Base-by-base conservation (phyloP, 2,329 filamentous ascomycete species). In the Colletotrichum cuscutae region DNA sequence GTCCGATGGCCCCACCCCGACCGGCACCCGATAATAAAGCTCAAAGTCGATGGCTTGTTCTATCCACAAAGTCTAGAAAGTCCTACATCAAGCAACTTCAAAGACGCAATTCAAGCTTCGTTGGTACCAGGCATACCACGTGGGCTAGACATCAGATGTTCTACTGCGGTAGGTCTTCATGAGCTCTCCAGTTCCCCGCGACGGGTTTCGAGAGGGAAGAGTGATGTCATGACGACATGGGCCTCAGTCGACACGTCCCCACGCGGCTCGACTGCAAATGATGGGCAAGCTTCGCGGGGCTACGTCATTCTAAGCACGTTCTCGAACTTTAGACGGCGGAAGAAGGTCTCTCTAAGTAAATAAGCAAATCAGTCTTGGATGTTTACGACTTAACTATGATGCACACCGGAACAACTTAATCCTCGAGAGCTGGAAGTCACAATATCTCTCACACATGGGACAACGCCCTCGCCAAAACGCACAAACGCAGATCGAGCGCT, bases 181-280 rank as follows among this genome's bases (percentile, higher is more conserved):
- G 7, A 49, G 4, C 7, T 19, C 42, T 49, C 42, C 42, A 49
- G 19, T n/a, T 49, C 19, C 3, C 42, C 42, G 42, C 42, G 8
- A 49, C 19, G 42, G 7, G 11, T 49, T 26, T 59, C 28, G 11
- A 64, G 65, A 69, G 37, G 65, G 42, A 19, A 53, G 15, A 30
- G 46, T 72, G 70, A 72, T 70, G 70, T 72, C 70, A 72, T 72
- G n/a, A 22, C 59, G 32, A 60, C 32, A 70, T 59, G 65, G 49
- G 13, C 30, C 28, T 46, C 70, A 37, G 30, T 37, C 42, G 32
- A 56, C 62, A 30, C 22, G 42, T 24, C 59, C 37, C 58, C 59
- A 35, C n/a, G 53, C 26, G 24, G 5, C 26, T 5, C 37, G 12
- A 56, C 59, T 32, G 35, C 54, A 42, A 49, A 49, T 49, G 42